phyloP scores from a whole-genome alignment of 495 filamentous ascomycete genomes.

The Daldinia concentrica region DNA sequence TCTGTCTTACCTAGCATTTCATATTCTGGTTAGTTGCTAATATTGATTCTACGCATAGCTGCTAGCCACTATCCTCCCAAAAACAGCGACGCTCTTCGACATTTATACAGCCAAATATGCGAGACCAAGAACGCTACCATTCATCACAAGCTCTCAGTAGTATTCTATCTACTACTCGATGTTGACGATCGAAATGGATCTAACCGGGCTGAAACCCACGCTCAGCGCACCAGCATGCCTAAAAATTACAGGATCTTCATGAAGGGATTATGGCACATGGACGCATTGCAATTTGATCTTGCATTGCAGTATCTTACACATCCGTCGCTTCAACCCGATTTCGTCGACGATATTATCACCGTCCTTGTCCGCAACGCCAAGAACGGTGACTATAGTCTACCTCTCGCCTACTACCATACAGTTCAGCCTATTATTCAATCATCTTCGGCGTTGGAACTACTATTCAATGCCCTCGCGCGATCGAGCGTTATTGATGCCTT shows the following conservation, averaged over 20 bases:
- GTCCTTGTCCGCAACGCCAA: constrained; percentile 70
- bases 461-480: constrained; percentile 73
- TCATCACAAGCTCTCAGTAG: constrained; percentile 78
- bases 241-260: constrained; percentile 78
- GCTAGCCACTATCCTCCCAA: constrained; percentile 74
- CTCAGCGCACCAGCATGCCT: constrained; percentile 61
- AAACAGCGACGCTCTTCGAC: constrained; percentile 68
- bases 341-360: constrained; percentile 80
- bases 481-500: constrained; percentile 76
- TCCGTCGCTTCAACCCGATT: constrained; percentile 78
- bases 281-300: constrained; percentile 72
- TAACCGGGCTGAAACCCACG: constrained; percentile 64
- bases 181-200: constrained; percentile 62
- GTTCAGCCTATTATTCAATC: constrained; percentile 71
- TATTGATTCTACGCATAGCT: constrained; percentile 16
- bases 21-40: constrained; percentile 7
- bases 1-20: not conserved
- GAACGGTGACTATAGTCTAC: constrained; percentile 68
- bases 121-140: constrained; percentile 64
- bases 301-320: constrained; percentile 78
- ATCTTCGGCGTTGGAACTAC: constrained; percentile 64
- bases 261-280: constrained; percentile 82
- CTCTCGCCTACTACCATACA: constrained; percentile 80
- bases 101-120: constrained; percentile 71
- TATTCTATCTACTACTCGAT: constrained; percentile 85